These are phyloP conservation scores for Oxytropis ochrocephala DNA, from an alignment of 306 rosid species.

Conservation along the genomic window DNA sequence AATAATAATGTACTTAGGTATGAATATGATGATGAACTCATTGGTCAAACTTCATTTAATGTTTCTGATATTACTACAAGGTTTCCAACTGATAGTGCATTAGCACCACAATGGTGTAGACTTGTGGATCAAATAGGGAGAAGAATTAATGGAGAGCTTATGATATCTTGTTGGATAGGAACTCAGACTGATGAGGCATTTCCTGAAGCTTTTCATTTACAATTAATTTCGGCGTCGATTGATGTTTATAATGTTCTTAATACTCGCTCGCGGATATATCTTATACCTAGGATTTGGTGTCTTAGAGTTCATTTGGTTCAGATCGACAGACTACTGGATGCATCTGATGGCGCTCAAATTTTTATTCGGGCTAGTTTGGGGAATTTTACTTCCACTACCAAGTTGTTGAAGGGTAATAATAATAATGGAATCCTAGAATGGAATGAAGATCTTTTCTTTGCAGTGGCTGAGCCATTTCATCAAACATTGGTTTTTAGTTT, in stretches of 20 bases:
- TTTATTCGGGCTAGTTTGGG: conserved; percentile 31
- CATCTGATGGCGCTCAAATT: conserved; percentile 12
- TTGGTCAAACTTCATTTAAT: conserved; percentile 1
- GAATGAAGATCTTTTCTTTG: conserved; percentile 34
- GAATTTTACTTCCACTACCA: conserved; percentile 8
- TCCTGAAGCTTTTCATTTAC: conserved; percentile 26
- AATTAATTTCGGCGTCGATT: background rate
- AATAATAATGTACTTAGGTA: background rate
- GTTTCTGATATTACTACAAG: conserved; percentile 22
- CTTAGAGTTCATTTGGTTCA: conserved; percentile 26
- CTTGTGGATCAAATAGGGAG: conserved; percentile 12
- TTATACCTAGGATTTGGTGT: conserved; percentile 27
- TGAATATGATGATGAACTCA: background rate
- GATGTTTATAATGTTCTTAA: background rate
- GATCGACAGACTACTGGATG: conserved; percentile 30
- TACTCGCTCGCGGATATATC: conserved; percentile 15
- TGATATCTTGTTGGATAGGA: conserved; percentile 38
- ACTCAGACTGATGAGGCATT: conserved; percentile 33
- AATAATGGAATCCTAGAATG: conserved; percentile 21
- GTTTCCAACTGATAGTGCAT: conserved; percentile 21
- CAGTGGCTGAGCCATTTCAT: conserved; percentile 40
- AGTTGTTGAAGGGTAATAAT: background rate
- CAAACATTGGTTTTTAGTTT: conserved; percentile 20
- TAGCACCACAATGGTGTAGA: conserved; percentile 22
- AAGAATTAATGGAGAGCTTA: conserved; percentile 16